These are phyloP conservation scores for Trichoderma breve DNA, from an alignment of 2,329 filamentous ascomycete genomes.

Conservation along the genomic window DNA sequence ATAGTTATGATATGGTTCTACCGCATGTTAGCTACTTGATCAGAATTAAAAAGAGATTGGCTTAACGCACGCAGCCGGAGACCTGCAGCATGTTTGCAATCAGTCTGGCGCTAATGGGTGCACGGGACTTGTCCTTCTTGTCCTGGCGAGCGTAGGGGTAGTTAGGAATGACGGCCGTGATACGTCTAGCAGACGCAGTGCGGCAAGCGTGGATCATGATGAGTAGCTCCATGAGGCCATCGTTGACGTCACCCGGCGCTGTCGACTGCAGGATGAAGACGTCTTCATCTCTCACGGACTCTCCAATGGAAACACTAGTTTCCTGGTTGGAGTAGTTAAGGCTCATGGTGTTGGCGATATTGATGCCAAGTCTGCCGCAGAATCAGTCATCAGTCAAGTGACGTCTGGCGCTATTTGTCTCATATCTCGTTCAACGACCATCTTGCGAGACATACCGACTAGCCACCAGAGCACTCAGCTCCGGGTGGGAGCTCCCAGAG, in stretches of 20 bases:
- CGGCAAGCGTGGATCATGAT: slow-evolving; percentile 97
- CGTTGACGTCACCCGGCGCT: slow-evolving; percentile 93
- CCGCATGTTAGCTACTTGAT: slow-evolving; percentile 14
- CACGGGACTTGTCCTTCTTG: slow-evolving; percentile 91
- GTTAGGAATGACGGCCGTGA: slow-evolving; percentile 93
- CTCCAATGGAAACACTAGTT: slow-evolving; percentile 88
- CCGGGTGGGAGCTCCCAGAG: slow-evolving; percentile 49
- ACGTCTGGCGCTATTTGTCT: neutral
- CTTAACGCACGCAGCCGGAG: slow-evolving; percentile 64
- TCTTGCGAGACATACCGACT: slow-evolving; percentile 37
- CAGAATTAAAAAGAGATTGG: neutral
- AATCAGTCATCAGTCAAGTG: slow-evolving; percentile 25
- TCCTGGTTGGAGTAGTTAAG: slow-evolving; percentile 86
- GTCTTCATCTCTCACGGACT: slow-evolving; percentile 96
- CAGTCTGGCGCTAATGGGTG: slow-evolving; percentile 93
- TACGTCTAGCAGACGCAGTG: slow-evolving; percentile 70
- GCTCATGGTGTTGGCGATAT: slow-evolving; percentile 75
- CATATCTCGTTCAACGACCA: neutral
- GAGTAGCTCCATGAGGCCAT: slow-evolving; percentile 94
- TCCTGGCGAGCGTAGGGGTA: slow-evolving; percentile 96
- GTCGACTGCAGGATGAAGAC: slow-evolving; percentile 97
- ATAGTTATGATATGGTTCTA: slow-evolving; percentile 75
- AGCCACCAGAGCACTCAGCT: slow-evolving; percentile 47
- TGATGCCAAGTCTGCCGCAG: slow-evolving; percentile 64
- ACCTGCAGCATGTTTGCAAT: slow-evolving; percentile 98